These are phyloP conservation scores for Acanthamoeba lenticulata DNA, from an alignment of 208 protist genomes.

Conservation along the genomic window DNA sequence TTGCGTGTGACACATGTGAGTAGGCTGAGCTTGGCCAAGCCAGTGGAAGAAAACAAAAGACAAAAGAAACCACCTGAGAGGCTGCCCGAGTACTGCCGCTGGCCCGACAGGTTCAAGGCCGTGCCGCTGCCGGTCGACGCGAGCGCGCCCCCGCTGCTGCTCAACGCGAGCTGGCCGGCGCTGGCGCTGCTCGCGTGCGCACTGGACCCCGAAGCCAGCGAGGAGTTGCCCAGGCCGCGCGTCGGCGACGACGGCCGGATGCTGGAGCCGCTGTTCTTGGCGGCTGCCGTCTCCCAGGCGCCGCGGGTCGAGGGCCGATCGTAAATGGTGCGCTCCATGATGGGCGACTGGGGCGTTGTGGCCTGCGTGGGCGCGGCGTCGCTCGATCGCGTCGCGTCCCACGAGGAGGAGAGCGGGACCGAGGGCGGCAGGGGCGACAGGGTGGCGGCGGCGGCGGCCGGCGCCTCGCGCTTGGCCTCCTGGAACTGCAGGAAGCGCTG, in stretches of 20 bases:
- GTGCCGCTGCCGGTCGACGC: neutral
- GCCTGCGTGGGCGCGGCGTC: neutral
- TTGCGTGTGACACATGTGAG: neutral
- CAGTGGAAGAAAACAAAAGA: too few species aligned
- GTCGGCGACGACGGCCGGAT: neutral
- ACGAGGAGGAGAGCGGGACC: constrained; percentile 23
- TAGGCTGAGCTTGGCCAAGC: neutral
- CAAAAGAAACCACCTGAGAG: neutral
- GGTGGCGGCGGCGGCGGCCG: neutral
- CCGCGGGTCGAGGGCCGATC: too few species aligned
- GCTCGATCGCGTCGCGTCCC: neutral
- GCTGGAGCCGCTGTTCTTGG: neutral
- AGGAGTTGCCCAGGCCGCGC: neutral
- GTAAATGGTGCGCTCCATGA: too few species aligned
- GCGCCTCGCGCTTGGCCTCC: neutral
- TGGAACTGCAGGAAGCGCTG: constrained; percentile 51
- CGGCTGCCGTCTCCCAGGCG: neutral
- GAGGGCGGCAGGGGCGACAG: neutral
- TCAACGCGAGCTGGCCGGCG: neutral
- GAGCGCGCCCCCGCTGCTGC: neutral
- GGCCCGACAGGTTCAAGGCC: neutral
- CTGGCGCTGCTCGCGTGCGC: neutral
- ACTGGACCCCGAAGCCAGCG: neutral
- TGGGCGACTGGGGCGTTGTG: neutral
- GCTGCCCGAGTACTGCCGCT: neutral